These are phyloP conservation scores for Diatrype stigma DNA, from an alignment of 2,329 filamentous ascomycete species.

Conservation along the genomic window DNA sequence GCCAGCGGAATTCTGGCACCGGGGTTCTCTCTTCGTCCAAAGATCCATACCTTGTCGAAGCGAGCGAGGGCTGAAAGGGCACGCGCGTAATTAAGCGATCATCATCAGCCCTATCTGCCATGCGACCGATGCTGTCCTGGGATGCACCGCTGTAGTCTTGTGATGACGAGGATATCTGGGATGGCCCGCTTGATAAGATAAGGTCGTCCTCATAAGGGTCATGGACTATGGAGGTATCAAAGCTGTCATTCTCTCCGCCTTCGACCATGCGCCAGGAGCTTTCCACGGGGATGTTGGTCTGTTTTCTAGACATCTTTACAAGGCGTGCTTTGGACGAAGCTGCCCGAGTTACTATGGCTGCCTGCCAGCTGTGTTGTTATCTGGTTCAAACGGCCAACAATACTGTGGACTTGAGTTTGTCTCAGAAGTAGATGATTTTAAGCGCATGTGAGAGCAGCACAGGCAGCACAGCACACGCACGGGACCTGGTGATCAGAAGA, in stretches of 20 bases:
- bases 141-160: conserved; percentile 41
- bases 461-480: too few relatives aligned
- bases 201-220: conserved; percentile 39
- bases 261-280: conserved; percentile 60
- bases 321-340: neutral
- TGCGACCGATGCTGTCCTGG: conserved; percentile 54
- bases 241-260: conserved; percentile 55
- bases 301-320: conserved; percentile 14
- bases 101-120: conserved; percentile 49
- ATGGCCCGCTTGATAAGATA: conserved; percentile 40
- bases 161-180: conserved; percentile 42
- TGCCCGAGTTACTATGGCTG: conserved; percentile 5
- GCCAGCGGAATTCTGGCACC: conserved; percentile 52
- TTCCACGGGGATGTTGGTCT: conserved; percentile 37
- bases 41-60: conserved; percentile 22
- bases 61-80: conserved; percentile 51
- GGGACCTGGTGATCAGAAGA: too few relatives aligned
- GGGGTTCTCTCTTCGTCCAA: conserved; percentile 34
- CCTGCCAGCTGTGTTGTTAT: too few relatives aligned
- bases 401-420: too few relatives aligned
- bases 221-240: conserved; percentile 51
- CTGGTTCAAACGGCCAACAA: too few relatives aligned
- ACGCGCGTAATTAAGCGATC: conserved; percentile 51
- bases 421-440: too few relatives aligned
- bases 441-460: too few relatives aligned